Base-by-base conservation (phyloP, 1,284 basidiomycete genomes). In the Puccinia triticina region DNA sequence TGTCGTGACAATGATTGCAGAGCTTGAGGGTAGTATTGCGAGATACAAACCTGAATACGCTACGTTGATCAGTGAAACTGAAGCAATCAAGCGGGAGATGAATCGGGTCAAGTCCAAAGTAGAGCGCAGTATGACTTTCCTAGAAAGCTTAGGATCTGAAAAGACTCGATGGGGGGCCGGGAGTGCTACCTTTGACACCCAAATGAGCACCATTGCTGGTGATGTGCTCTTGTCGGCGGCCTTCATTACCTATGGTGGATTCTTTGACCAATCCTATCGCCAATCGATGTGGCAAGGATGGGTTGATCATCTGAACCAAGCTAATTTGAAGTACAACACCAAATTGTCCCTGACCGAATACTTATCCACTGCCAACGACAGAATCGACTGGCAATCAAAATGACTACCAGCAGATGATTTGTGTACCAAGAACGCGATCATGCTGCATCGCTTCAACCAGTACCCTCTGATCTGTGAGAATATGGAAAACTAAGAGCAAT, bases 11-110 rank as follows among this genome's bases (percentile, higher is more conserved):
- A 98, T 98, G 90, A 95, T 99, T 71, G 90, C 92, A 16, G 95
- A 97, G 87, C 91, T 99, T 66, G 96, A 99, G 87, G 89, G 91
- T 72, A 96, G 95, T 88, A 99, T 99, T 86, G 92, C 90, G 40
- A 90, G 89, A 83, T 99, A 99, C 91, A 99, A 99, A 89, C 93
- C 96, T 73, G 97, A 99, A 87, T 99, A 99, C 85, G 97, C 98
- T 0, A 89, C 94, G 10, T 91, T 99, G 83, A 98, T 99, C 88
- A 95, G 94, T 86, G 94, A 99, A 87, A 96, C 94, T 0, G 95
- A 99, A 87, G 92, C 95, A 4, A 98, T 99, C 90, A 98, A 97
- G 88, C 90, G 90, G 66, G 97, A 99, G 88, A 99, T 99, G 96
- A 95, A 98, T 85, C 92, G 94, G 55, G 97, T 99, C 0, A 94